A percentile compares a stretch with the other conserved stretches of the same genome.
Conservation (phyloP, 1,284 basidiomycete genomes). For the Takashimella tepidaria region DNA sequence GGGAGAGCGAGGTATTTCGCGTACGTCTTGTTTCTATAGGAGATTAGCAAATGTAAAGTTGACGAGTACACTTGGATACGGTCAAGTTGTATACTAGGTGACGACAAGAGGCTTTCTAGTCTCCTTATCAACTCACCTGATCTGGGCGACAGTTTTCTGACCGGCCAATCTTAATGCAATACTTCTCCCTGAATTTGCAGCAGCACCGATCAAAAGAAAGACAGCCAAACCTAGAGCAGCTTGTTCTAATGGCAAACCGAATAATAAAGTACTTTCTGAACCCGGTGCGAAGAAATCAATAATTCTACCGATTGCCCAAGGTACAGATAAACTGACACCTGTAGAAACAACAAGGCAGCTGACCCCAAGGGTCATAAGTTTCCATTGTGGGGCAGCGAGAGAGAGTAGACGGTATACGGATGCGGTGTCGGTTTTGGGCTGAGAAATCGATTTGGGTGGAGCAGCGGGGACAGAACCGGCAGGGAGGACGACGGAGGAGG, state of each 20-base stretch:
- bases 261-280: conserved; percentile 34
- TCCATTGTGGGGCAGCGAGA: conserved; percentile 44
- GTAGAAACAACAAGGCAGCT: conserved; percentile 37
- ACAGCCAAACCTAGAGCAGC: conserved; percentile 31
- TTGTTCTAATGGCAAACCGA: conserved; percentile 42
- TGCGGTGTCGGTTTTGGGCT: conserved; percentile 34
- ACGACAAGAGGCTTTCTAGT: no score
- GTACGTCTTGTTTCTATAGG: conserved; percentile 43
- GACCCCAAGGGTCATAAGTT: conserved; percentile 34
- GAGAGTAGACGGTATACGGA: conserved; percentile 38
- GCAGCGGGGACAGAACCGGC: neutral
- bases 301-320: conserved; percentile 44
- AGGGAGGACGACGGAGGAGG: neutral
- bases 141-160: conserved; percentile 41
- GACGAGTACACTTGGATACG: no score
- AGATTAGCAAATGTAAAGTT: no score
- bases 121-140: conserved; percentile 37
- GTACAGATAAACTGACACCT: conserved; percentile 38
- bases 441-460: neutral
- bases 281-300: conserved; percentile 47
- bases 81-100: no score
- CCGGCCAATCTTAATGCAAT: conserved; percentile 41
- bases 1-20: conserved; percentile 42
- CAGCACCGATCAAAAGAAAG: conserved; percentile 37
- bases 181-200: conserved; percentile 39